These are phyloP conservation scores for Dichomitus squalens DNA, from an alignment of 1,284 basidiomycete species.

Conservation along the genomic window DNA sequence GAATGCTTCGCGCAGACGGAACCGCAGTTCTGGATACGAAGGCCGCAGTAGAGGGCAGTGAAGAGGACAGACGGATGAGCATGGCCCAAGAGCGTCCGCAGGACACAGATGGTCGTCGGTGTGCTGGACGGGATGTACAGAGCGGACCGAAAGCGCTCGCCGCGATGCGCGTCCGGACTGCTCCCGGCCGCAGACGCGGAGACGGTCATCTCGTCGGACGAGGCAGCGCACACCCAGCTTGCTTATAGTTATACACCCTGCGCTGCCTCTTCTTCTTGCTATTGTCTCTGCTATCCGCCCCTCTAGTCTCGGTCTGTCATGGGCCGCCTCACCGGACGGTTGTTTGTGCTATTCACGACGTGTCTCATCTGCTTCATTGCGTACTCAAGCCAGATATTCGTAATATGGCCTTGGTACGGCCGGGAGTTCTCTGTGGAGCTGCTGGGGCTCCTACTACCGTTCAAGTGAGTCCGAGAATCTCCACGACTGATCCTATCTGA, in stretches of 20 bases:
- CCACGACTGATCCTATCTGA: slow-evolving; percentile 8
- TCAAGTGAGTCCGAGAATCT: slow-evolving; percentile 69
- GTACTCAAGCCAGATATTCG: slow-evolving; percentile 85
- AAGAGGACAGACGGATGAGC: slow-evolving; percentile 18
- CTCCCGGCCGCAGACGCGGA: no score
- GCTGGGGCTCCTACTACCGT: slow-evolving; percentile 74
- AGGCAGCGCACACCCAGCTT: background rate
- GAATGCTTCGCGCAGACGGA: background rate
- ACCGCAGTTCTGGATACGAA: background rate
- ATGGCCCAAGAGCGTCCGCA: slow-evolving; percentile 3
- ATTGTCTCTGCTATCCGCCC: slow-evolving; percentile 31
- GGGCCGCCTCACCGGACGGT: slow-evolving; percentile 54
- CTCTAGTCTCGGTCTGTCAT: slow-evolving; percentile 30
- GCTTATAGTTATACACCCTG: background rate
- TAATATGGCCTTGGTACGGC: slow-evolving; percentile 93
- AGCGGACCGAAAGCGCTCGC: background rate
- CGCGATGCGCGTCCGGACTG: background rate
- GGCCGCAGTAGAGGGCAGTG: slow-evolving; percentile 6
- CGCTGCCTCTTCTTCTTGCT: slow-evolving; percentile 5
- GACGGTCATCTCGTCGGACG: no score
- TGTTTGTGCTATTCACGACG: slow-evolving; percentile 73
- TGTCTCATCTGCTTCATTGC: slow-evolving; percentile 87
- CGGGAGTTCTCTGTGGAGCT: slow-evolving; percentile 71
- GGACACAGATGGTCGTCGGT: background rate
- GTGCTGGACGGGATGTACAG: background rate